These are phyloP conservation scores for Phytophthora chlamydospora DNA, from an alignment of 352 stramenopile genomes.

Conservation along the genomic window DNA sequence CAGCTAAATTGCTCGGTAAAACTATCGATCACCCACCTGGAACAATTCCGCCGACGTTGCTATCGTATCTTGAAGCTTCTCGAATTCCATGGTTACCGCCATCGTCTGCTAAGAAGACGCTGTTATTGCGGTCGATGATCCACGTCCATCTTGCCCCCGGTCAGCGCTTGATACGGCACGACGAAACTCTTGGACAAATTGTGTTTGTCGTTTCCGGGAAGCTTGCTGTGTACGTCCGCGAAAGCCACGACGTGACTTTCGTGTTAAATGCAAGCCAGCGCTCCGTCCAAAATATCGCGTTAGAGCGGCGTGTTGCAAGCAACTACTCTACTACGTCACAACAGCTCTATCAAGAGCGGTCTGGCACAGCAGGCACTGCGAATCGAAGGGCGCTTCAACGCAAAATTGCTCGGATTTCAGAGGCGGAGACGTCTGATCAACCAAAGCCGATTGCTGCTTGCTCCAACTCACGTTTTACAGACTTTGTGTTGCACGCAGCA, in stretches of 20 bases:
- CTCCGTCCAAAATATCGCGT: conserved; percentile 57
- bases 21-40: neutral
- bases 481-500: conserved; percentile 62
- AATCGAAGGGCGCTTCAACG: conserved; percentile 25
- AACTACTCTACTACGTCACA: conserved; percentile 77
- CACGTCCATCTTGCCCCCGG: conserved; percentile 38
- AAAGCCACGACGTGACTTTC: conserved; percentile 44
- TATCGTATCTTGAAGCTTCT: conserved; percentile 37
- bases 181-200: conserved; percentile 51
- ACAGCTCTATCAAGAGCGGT: conserved; percentile 47
- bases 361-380: neutral
- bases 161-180: conserved; percentile 44
- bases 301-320: conserved; percentile 64
- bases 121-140: conserved; percentile 45
- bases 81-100: conserved; percentile 38
- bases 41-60: conserved; percentile 23
- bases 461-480: conserved; percentile 37
- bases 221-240: conserved; percentile 46
- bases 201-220: conserved; percentile 55
- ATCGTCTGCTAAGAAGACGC: conserved; percentile 40
- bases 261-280: conserved; percentile 61
- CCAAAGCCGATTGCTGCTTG: conserved; percentile 7
- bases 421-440: conserved; percentile 14
- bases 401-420: conserved; percentile 31
- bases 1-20: neutral